A percentile compares a stretch with the other conserved stretches of the same genome.
Conservation (phyloP, 73 alveolate species). For the Paramecium primaurelia region DNA sequence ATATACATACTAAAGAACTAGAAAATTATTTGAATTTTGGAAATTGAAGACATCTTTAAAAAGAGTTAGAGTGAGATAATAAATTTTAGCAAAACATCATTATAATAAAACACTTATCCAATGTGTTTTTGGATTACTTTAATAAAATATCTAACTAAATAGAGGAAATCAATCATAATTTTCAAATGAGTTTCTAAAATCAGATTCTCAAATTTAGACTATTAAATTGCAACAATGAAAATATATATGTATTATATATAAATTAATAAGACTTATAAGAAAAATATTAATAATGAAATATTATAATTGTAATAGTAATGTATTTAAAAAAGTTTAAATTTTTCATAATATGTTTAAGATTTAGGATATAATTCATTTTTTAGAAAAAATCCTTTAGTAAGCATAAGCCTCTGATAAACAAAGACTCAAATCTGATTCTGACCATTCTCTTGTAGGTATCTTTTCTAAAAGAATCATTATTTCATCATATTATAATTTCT, state of each 20-base stretch:
- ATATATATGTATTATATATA: background rate
- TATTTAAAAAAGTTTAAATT: background rate
- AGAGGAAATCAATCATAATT: background rate
- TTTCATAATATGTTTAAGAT: background rate
- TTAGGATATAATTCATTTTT: slow-evolving; percentile 2
- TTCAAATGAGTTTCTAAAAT: background rate
- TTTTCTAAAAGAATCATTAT: slow-evolving; percentile 43
- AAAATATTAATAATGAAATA: too few species aligned
- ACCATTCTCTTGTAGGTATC: slow-evolving; percentile 57
- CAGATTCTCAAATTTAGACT: background rate
- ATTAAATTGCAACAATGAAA: background rate
- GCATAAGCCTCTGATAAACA: slow-evolving; percentile 58
- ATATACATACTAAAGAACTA: background rate
- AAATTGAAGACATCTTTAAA: background rate
- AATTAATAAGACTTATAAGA: too few species aligned
- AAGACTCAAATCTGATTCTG: slow-evolving; percentile 46
- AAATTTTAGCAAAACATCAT: background rate
- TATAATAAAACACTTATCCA: background rate
- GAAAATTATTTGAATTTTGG: background rate
- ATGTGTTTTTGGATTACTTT: background rate
- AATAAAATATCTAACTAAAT: background rate
- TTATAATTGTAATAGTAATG: too few species aligned
- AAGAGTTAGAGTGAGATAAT: background rate
- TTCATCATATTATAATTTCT: slow-evolving; percentile 54
- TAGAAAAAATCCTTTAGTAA: slow-evolving; percentile 28